Evolutionary conservation across 139 green algal species (phyloP).

Genomic region (Chlamydomonas schloesseri): DNA sequence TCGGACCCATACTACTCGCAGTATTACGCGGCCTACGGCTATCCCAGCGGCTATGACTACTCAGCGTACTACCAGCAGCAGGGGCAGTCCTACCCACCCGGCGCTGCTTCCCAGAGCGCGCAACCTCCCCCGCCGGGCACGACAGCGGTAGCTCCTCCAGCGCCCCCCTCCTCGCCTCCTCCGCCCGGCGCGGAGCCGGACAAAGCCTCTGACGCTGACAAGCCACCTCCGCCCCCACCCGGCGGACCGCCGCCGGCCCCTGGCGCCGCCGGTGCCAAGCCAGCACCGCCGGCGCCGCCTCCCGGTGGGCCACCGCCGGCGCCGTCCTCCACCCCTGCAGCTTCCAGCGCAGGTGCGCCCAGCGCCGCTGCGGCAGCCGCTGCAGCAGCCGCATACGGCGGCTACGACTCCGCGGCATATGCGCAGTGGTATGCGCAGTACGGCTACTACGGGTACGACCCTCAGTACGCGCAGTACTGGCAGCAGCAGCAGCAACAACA

Average conservation of each 20-base stretch:
- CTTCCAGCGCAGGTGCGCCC: background rate
- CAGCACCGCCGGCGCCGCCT: background rate
- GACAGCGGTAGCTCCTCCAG: background rate
- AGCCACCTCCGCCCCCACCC: background rate
- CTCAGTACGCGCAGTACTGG: conserved; percentile 1
- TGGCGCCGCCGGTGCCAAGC: background rate
- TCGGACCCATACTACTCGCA: background rate
- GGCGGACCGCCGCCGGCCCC: background rate
- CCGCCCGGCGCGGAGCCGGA: too few species aligned
- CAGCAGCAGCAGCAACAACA: conserved; percentile 18
- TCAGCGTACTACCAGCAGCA: conserved; percentile 37
- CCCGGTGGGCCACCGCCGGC: background rate
- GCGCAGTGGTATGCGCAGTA: conserved; percentile 35
- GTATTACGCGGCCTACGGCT: conserved; percentile 33
- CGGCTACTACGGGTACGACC: conserved; percentile 26
- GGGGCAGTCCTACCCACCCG: background rate
- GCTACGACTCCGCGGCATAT: conserved; percentile 25
- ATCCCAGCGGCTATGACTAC: conserved; percentile 3
- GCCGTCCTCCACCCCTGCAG: background rate
- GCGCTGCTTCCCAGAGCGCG: background rate
- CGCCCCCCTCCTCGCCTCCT: background rate
- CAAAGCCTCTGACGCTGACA: background rate
- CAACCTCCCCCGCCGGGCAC: background rate
- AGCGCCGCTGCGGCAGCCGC: background rate
- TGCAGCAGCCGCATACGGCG: background rate